Base-by-base conservation (phyloP, 2,329 filamentous ascomycete genomes). In the Alternaria rosae region DNA sequence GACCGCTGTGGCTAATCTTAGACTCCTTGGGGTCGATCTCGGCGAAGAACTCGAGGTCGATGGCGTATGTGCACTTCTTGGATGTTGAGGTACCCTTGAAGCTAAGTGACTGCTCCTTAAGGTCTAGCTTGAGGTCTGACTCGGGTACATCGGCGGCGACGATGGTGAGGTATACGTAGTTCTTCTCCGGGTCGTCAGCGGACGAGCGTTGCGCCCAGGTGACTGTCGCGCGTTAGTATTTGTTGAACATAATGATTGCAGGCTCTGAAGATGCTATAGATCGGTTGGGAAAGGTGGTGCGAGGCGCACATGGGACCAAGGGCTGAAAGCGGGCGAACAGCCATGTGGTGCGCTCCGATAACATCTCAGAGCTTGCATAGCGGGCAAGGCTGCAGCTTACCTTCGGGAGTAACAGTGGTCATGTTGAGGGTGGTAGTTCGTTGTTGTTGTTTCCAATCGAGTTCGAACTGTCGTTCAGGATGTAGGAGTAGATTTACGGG, bases 201-300 rank as follows among this genome's bases (percentile, higher is more conserved):
- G 90, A 95, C 48, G 94, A 98, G 86, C 95, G 94, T 86, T 99
- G 95, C 70, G 95, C 94, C 95, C 95, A 99, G 82, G 93, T 91
- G 74, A 99, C 95, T 98, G 76, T 61, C 20, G 28, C 17, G 48
- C 62, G 65, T 78, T 67, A 78, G 74, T 42, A 51, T 51, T 2
- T 35, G 32, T 44, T 13, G 12, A 35, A 3, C 30, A 20, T 17
- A 17, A 21, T 45, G 8, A 8, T n/a, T 38, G 21, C 45, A 62
- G 41, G 52, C 61, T 59, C 53, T 57, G 52, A 25, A 15, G 41
- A 47, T 57, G 65, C 54, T 59, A n/a, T 20, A 17, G 28, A 20
- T 12, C 43, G 15, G 50, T 44, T 42, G 48, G 48, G 12, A 45
- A 21, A 20, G 17, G n/a, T 4, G 15, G 8, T 42, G 20, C 25